phyloP scores from a whole-genome alignment of 2,329 filamentous ascomycete species.

The Curvularia lunata region DNA sequence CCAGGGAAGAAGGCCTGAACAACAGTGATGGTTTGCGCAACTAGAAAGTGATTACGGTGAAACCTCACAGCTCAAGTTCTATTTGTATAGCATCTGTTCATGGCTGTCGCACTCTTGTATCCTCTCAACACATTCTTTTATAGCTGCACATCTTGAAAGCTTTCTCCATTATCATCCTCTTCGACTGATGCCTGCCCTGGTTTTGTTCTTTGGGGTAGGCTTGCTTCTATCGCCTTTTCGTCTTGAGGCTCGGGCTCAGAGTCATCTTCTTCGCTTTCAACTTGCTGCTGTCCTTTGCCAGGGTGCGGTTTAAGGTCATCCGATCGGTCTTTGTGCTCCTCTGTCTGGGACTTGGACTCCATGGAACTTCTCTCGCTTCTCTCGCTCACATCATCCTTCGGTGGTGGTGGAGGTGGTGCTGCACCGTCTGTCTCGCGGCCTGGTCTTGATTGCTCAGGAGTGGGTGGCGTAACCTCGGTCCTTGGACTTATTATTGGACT shows the following conservation, averaged over 20 bases:
- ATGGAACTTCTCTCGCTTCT: conserved; percentile 30
- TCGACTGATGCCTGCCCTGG: conserved; percentile 36
- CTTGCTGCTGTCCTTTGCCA: conserved; percentile 35
- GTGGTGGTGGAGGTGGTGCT: conserved; percentile 44
- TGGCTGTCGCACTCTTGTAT: neutral
- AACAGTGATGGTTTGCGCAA: neutral
- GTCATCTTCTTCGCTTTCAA: conserved; percentile 35
- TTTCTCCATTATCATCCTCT: conserved; percentile 41
- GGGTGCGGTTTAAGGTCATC: conserved; percentile 42
- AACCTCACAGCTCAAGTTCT: too few relatives aligned
- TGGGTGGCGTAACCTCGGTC: conserved; percentile 59
- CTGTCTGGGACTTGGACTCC: conserved; percentile 40
- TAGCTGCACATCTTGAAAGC: conserved; percentile 45
- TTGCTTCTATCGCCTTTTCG: conserved; percentile 38
- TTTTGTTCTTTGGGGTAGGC: conserved; percentile 37
- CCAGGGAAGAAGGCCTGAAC: neutral
- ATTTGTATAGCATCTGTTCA: neutral
- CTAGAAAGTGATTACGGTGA: neutral
- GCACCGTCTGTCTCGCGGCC: conserved; percentile 31
- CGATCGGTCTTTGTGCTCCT: conserved; percentile 45
- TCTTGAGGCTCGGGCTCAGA: conserved; percentile 27
- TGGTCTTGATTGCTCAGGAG: conserved; percentile 51
- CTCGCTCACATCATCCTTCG: conserved; percentile 39
- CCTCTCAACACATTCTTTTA: conserved; percentile 9
- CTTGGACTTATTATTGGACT: conserved; percentile 52